These are phyloP conservation scores for Aspergillus brunneoviolaceus DNA, from an alignment of 2,329 filamentous ascomycete genomes.

Conservation along the genomic window DNA sequence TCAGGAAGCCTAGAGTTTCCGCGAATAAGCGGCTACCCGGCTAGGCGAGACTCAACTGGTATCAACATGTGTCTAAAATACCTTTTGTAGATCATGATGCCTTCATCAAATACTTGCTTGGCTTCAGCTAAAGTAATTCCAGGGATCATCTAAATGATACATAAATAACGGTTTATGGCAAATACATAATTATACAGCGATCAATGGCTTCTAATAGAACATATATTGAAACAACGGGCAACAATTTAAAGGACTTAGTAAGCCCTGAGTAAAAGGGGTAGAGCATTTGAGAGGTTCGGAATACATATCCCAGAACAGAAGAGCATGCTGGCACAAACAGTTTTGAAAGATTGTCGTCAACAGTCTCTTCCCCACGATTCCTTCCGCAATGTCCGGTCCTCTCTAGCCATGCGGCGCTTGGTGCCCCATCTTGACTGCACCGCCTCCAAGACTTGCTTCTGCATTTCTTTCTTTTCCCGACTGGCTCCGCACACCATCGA, in stretches of 20 bases:
- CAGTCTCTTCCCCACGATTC: slow-evolving; percentile 61
- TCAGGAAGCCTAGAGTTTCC: neutral
- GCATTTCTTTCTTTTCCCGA: slow-evolving; percentile 48
- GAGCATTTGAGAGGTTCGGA: neutral
- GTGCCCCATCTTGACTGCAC: slow-evolving; percentile 62
- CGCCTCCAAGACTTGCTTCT: slow-evolving; percentile 50
- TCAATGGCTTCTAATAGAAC: neutral
- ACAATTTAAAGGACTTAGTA: neutral
- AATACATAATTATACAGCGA: neutral
- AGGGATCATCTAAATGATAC: neutral
- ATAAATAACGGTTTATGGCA: neutral
- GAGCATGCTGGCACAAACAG: neutral
- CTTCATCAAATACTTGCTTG: neutral
- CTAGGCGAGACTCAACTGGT: neutral
- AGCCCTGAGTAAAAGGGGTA: neutral
- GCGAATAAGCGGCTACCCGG: neutral
- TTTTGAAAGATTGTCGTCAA: slow-evolving; percentile 30
- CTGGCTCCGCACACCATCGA: slow-evolving; percentile 58
- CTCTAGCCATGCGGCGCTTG: slow-evolving; percentile 59
- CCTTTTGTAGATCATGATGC: neutral
- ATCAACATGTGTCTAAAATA: neutral
- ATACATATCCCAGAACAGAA: neutral
- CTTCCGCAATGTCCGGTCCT: slow-evolving; percentile 61
- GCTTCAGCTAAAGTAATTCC: neutral
- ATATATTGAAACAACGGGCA: neutral